These are phyloP conservation scores for Phoma sp. DNA, from an alignment of 2,329 filamentous ascomycete species.

Conservation along the genomic window DNA sequence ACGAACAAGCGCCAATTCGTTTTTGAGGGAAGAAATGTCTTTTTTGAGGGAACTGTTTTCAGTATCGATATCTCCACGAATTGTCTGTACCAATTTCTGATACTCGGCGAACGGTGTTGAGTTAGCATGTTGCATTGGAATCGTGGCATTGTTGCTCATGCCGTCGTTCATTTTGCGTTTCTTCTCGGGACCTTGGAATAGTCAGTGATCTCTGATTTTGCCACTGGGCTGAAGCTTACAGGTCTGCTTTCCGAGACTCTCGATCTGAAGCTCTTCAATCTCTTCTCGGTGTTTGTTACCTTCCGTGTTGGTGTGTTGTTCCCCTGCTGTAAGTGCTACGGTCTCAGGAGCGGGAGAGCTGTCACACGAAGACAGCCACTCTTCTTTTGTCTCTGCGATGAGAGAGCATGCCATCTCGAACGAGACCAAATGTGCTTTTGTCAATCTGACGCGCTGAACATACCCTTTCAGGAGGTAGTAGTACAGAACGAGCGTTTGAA, in stretches of 20 bases:
- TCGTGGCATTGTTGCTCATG: background rate
- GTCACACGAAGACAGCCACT: too few relatives aligned
- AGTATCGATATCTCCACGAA: background rate
- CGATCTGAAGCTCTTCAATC: too few relatives aligned
- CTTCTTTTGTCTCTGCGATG: background rate
- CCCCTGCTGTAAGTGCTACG: background rate
- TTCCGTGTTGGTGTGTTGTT: background rate
- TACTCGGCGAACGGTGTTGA: background rate
- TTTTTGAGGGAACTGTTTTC: slow-evolving; percentile 4
- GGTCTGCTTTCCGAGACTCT: too few relatives aligned
- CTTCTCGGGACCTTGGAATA: background rate
- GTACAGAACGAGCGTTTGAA: background rate
- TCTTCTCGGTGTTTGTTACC: too few relatives aligned
- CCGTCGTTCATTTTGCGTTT: background rate
- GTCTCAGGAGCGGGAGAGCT: too few relatives aligned
- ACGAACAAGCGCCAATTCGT: too few relatives aligned
- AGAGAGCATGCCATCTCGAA: background rate
- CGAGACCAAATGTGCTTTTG: background rate
- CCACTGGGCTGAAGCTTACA: too few relatives aligned
- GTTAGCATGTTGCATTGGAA: background rate
- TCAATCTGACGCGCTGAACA: background rate
- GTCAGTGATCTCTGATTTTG: background rate
- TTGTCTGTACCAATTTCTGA: background rate
- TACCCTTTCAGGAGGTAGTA: background rate
- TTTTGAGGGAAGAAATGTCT: too few relatives aligned